phyloP scores from a whole-genome alignment of 345 rosid species.

The Mallotus nudiflorus region DNA sequence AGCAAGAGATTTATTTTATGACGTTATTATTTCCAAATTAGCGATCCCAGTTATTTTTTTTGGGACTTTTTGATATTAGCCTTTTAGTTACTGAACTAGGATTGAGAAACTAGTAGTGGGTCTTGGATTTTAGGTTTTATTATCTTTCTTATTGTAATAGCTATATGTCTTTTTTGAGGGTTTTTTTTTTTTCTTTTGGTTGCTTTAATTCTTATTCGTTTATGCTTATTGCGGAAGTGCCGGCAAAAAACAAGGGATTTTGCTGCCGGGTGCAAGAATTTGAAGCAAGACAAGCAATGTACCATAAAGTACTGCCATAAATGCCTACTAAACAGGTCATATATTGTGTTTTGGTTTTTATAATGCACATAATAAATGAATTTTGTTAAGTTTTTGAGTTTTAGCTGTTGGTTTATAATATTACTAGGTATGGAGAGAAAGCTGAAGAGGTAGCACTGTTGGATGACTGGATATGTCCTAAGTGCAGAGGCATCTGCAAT shows the following conservation, averaged over 20 bases:
- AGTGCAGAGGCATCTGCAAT: slow-evolving; percentile 76
- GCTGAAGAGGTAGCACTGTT: slow-evolving; percentile 49
- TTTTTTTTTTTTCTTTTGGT: neutral
- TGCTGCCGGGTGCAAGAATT: slow-evolving; percentile 50
- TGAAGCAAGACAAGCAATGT: slow-evolving; percentile 44
- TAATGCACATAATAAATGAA: neutral
- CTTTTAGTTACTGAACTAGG: too few relatives aligned
- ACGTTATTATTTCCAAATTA: neutral
- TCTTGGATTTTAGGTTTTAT: neutral
- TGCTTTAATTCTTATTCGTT: slow-evolving; percentile 6
- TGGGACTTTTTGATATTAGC: neutral
- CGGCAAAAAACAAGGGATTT: slow-evolving; percentile 69
- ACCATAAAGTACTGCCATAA: slow-evolving; percentile 55
- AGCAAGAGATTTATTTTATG: neutral
- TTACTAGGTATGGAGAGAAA: slow-evolving; percentile 67
- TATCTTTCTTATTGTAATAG: neutral
- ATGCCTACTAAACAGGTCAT: slow-evolving; percentile 78
- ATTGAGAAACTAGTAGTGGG: neutral
- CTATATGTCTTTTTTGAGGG: neutral
- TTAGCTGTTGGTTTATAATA: neutral
- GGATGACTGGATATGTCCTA: slow-evolving; percentile 74
- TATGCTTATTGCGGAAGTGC: slow-evolving; percentile 50
- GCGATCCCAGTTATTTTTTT: neutral
- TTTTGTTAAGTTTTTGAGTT: neutral
- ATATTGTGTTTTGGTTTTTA: slow-evolving; percentile 6